These are phyloP conservation scores for Termitomyces sp. DNA, from an alignment of 768 basidiomycete species.

Conservation along the genomic window DNA sequence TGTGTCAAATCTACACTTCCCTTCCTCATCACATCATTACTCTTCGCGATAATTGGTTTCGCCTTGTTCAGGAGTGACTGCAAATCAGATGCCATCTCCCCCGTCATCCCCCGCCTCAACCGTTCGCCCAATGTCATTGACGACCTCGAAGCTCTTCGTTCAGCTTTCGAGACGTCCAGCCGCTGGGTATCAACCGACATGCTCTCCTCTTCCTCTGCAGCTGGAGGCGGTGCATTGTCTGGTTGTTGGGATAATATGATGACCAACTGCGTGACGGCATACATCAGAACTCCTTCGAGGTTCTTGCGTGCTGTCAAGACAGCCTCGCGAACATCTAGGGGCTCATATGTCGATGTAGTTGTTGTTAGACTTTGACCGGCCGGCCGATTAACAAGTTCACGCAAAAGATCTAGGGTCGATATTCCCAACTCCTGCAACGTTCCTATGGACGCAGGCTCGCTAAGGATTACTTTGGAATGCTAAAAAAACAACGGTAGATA, in stretches of 20 bases:
- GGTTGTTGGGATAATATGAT: conserved; percentile 77
- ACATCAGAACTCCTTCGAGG: conserved; percentile 64
- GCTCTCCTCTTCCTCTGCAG: conserved; percentile 34
- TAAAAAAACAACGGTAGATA: conserved; percentile 23
- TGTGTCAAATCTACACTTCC: conserved; percentile 49
- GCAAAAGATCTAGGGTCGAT: conserved; percentile 67
- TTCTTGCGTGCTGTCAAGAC: conserved; percentile 52
- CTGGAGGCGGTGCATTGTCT: conserved; percentile 34
- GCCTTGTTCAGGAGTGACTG: conserved; percentile 61
- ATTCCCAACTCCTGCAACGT: conserved; percentile 84
- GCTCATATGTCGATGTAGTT: conserved; percentile 20
- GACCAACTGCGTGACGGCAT: conserved; percentile 70
- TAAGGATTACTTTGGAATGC: conserved; percentile 82
- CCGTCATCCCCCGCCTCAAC: conserved; percentile 70
- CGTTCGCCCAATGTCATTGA: conserved; percentile 57
- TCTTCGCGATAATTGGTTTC: conserved; percentile 58
- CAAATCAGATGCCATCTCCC: conserved; percentile 72
- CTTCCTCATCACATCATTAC: conserved; percentile 40
- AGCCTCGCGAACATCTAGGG: conserved; percentile 52
- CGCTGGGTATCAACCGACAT: conserved; percentile 32
- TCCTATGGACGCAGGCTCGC: conserved; percentile 80
- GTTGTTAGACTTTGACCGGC: conserved; percentile 47
- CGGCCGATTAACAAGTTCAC: conserved; percentile 58
- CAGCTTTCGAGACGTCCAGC: conserved; percentile 17
- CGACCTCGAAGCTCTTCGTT: conserved; percentile 35